A percentile compares a stretch with the other conserved stretches of the same genome.
These are phyloP conservation scores for Diversispora epigaea DNA, from an alignment of 192 early-diverging fungal genomes.

Conservation along the genomic window DNA sequence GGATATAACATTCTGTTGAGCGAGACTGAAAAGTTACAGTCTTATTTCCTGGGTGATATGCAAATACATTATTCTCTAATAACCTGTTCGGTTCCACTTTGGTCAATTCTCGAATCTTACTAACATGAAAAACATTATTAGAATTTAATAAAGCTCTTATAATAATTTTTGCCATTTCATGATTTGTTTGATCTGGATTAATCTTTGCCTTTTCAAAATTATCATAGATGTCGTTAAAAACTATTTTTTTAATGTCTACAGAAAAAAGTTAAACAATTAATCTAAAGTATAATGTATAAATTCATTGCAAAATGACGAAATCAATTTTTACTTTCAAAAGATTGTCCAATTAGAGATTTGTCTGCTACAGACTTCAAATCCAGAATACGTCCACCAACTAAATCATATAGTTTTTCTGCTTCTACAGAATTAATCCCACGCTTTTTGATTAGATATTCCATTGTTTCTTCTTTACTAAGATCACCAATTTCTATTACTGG, in stretches of 20 bases:
- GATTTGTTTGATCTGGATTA: background rate
- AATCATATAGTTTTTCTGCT: no score
- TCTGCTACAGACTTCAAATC: no score
- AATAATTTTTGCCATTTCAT: background rate
- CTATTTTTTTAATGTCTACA: background rate
- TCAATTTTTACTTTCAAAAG: background rate
- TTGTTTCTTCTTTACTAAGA: background rate
- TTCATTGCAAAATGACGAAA: background rate
- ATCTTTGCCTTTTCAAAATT: background rate
- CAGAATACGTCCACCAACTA: no score
- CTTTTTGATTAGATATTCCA: no score
- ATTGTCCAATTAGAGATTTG: no score
- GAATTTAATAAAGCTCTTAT: background rate
- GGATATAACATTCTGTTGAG: no score
- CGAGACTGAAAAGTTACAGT: no score
- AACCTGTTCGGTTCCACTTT: background rate
- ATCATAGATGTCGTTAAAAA: background rate
- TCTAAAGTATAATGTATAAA: background rate
- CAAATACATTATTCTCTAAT: background rate
- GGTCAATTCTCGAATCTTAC: background rate
- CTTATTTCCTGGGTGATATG: background rate
- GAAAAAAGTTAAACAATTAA: background rate
- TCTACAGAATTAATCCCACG: no score
- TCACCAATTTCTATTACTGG: conserved; percentile 2
- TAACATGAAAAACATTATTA: background rate